Conservation (phyloP, 495 filamentous ascomycete species). For the Penicillium ucsense region DNA sequence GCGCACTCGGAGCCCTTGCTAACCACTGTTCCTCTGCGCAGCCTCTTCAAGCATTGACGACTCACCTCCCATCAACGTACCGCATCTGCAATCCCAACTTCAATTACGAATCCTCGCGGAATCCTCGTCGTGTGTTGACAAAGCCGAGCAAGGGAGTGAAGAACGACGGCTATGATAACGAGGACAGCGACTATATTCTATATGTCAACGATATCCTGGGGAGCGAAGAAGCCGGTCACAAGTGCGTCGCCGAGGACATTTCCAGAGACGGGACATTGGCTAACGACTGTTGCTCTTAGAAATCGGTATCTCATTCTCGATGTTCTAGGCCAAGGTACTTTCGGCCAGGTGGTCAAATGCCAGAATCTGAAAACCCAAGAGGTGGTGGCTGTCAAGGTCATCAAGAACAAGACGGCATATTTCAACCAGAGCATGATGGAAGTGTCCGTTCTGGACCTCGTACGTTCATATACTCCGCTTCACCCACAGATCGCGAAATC, state of each 20-base stretch:
- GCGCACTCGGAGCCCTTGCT: neutral
- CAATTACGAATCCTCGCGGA: conserved; percentile 99
- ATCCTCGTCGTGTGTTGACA: conserved; percentile 92
- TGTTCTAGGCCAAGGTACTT: conserved; percentile 95
- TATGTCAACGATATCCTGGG: conserved; percentile 99
- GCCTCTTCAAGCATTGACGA: conserved; percentile 94
- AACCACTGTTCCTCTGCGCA: conserved; percentile 25
- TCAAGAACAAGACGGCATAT: conserved; percentile 98
- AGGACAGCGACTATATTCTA: conserved; percentile 98
- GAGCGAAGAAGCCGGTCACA: conserved; percentile 94
- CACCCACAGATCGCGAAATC: neutral
- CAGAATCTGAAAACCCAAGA: conserved; percentile 97
- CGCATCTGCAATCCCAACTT: conserved; percentile 97
- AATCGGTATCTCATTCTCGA: conserved; percentile 98
- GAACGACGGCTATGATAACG: conserved; percentile 98
- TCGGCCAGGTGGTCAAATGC: conserved; percentile 99
- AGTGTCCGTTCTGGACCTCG: conserved; percentile 93
- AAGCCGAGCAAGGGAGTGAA: conserved; percentile 98
- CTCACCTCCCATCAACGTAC: conserved; percentile 89
- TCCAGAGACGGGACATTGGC: neutral
- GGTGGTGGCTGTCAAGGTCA: conserved; percentile 97
- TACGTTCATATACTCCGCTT: conserved; percentile 30
- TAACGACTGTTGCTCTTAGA: conserved; percentile 30
- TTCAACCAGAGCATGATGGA: conserved; percentile 99
- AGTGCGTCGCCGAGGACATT: conserved; percentile 43